Conservation (phyloP, 495 filamentous ascomycete species). For the Tuber magnatum region DNA sequence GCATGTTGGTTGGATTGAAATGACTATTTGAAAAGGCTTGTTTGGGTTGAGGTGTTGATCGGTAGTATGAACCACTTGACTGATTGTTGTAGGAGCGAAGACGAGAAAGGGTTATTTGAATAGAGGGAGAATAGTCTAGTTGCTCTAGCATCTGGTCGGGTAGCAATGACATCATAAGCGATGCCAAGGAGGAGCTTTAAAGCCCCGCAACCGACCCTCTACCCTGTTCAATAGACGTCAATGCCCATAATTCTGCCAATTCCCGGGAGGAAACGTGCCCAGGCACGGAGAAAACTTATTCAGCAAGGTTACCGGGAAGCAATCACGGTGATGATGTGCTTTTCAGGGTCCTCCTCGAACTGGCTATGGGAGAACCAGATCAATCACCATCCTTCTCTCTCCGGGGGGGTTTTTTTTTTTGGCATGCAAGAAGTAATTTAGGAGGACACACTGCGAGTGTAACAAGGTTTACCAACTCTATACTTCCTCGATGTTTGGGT, state of each 20-base stretch:
- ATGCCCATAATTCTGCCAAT: not conserved
- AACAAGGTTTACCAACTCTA: not conserved
- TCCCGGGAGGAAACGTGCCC: not conserved
- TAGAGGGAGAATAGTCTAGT: not conserved
- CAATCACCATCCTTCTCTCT: not conserved
- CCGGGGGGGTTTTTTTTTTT: not conserved
- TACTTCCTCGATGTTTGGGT: not conserved
- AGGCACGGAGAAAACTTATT: not conserved
- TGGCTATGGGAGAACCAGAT: not conserved
- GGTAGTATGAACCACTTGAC: not conserved
- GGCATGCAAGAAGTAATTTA: not conserved
- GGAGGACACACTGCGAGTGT: not conserved
- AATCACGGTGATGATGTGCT: not conserved
- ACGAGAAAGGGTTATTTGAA: not conserved
- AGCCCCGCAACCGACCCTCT: not conserved
- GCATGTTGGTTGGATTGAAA: conserved; percentile 48
- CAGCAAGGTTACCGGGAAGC: not conserved
- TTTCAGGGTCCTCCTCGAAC: not conserved
- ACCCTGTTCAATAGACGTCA: not conserved
- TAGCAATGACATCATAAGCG: not conserved
- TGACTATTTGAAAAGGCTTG: not conserved
- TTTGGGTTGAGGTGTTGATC: not conserved
- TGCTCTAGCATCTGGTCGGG: not conserved
- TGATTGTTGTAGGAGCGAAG: not conserved
- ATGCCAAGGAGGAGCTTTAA: not conserved